Base-by-base conservation (phyloP, 768 basidiomycete species). In the Mycena epipterygia region DNA sequence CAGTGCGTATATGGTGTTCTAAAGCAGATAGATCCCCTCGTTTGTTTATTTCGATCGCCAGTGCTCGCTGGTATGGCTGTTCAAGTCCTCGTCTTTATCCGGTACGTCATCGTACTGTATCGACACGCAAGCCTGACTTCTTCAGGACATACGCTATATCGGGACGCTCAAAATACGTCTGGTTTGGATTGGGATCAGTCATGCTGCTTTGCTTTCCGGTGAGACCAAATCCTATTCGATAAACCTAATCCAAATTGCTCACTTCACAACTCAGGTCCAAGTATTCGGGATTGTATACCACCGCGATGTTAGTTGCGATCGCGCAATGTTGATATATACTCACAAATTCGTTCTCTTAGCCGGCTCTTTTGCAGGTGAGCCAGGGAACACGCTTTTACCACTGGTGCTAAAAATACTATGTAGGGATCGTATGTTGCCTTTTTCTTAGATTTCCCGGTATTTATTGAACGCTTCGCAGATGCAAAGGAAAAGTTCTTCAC, bases 61-160 rank as follows among this genome's bases (percentile, higher is more conserved):
- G 68, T 70, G 61, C 57, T 70, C 37, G 62, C 68, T 21, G 55
- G 62, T 8, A 64, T 70, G 56, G 62, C 68, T 3, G 68, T 69
- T 7, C 68, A 69, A 42, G 29, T 51, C 4, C 61, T 69, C 35
- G 46, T 69, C 7, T 64, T 69, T 17, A 69, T 64, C 27, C 67
- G 67, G 60, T 68, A 33, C 39, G 46, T 57, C 55, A 23, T 25
- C 23, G 46, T 41, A 41, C n/a, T n/a, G n/a, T 30, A 39, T 41
- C 39, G 41, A 51, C 42, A 16, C 16, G 19, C 51, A 32, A 37
- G 35, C 33, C 56, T 67, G 16, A 41, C 16, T 27, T 27, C 6
- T 5, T 1, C 16, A 70, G 68, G 27, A 70, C 62, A 7, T 70
- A 59, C 39, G 68, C 68, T 2, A 70, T 70, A 51, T 70, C 62